Base-by-base conservation (phyloP, 306 rosid species). In the Cucumis hystrix region DNA sequence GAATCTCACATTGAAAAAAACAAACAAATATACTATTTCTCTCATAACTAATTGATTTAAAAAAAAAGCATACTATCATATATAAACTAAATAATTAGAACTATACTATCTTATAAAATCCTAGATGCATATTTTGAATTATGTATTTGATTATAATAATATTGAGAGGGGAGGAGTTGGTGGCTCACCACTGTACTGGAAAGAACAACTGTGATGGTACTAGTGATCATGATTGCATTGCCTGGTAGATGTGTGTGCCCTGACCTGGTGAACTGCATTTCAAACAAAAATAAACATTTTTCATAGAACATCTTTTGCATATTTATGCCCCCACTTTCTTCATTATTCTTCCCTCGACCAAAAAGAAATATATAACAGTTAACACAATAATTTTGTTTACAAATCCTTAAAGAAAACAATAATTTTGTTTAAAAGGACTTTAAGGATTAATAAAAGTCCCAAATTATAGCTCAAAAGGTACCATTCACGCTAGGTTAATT, bases 171-270 rank as follows among this genome's bases (percentile, higher is more conserved):
- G 43, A 62, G 33, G 60, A 21, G 51, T 41, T 40, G 41, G 78
- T 62, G 70, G 56, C 93, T 91, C 83, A 95, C 99, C 97, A 86
- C 67, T n/a, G 97, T 92, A 88, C 99, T 96, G 89, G 87, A 96
- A 78, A 96, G 99, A 77, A 96, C 97, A 78, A 96, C 96, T 45
- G 91, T 89, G 73, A 96, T 91, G n/a, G 99, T 96, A 72, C 98
- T 96, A 57, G 99, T 96, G 84, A 96, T 92, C 97, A 96, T 88
- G 86, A 91, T 81, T 43, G 99, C 98, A 59, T 92, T 89, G 60
- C 85, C 91, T 0, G 82, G 81, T 85, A 91, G 71, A 67, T 89
- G 91, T 23, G 93, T 89, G 73, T 90, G 89, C 80, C 97, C 99
- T 61, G 76, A 82, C 79, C 93, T 84, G 9, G 91, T 87, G 82